Base-by-base conservation (phyloP, 192 early-diverging fungal species). In the Backusella circina region DNA sequence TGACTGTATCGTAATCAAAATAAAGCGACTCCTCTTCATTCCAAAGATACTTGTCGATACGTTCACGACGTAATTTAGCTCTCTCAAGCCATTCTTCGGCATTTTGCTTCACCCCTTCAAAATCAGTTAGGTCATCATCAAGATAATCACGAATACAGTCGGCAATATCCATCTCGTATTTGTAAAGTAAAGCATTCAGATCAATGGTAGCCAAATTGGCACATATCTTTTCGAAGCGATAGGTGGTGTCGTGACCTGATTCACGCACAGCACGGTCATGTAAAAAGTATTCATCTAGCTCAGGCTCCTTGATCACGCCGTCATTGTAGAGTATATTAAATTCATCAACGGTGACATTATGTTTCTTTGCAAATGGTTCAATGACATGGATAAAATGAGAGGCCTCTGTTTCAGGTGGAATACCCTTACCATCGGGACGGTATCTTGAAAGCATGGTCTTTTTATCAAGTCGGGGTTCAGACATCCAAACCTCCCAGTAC, bases 211-310 rank as follows among this genome's bases (percentile, higher is more conserved):
- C 95, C 75, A 99, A 84, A 75, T 93, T 86, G 0, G 97, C 97
- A 78, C 95, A 97, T 28, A 91, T 87, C 36, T 91, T 90, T 77
- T 99, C 97, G 44, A 96, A 90, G 5, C 96, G 87, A 81, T 99
- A 98, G 9, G 95, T 93, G 0, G 96, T 98, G 80, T 99, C 96
- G 82, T 99, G 96, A 16, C 96, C 97, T 23, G 94, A 96, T 83
- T 98, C 96, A 69, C 97, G 92, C 3, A 97, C 96, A 0, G 96
- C 97, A 15, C 97, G 91, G 79, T 99, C 97, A 83, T 99, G 97
- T 66, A 96, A 88, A 85, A 99, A 99, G 85, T 97, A 99, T 54
- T 84, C 90, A 84, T 99, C 96, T 32, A 99, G 84, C 65, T 93
- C 91, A 7, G 95, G 93, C 74, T 95, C 95, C 31, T 81, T 67